A percentile compares a stretch with the other conserved stretches of the same genome.
phyloP scores from a whole-genome alignment of 208 protist genomes.

The Lotmaria passim region DNA sequence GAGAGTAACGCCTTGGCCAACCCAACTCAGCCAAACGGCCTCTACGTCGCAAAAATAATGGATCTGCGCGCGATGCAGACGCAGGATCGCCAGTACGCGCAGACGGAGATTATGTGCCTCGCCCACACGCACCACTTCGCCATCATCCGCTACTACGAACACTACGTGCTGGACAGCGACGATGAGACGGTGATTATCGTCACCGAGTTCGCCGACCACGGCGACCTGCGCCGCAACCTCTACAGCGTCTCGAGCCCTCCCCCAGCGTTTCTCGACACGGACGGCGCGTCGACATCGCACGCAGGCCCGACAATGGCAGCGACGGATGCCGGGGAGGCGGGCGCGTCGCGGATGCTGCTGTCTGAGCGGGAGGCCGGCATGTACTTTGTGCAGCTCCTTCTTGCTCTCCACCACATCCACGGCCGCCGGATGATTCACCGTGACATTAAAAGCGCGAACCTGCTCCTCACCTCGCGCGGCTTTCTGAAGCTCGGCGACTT shows the following conservation, averaged over 20 bases:
- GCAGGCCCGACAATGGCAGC: background rate
- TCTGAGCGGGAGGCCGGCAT: slow-evolving; percentile 77
- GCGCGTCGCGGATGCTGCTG: slow-evolving; percentile 34
- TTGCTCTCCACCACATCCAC: slow-evolving; percentile 90
- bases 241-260: slow-evolving; percentile 21
- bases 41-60: slow-evolving; percentile 89
- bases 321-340: background rate
- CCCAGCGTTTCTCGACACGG: slow-evolving; percentile 12
- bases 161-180: slow-evolving; percentile 80
- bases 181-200: slow-evolving; percentile 84
- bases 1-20: slow-evolving; percentile 34
- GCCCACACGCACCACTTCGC: slow-evolving; percentile 82
- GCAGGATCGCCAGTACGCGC: slow-evolving; percentile 69
- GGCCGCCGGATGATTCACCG: slow-evolving; percentile 92
- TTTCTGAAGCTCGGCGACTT: slow-evolving; percentile 94
- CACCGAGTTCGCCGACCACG: slow-evolving; percentile 89
- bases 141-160: slow-evolving; percentile 83
- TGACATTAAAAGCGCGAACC: slow-evolving; percentile 91
- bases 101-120: slow-evolving; percentile 91
- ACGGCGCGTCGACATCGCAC: background rate
- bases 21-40: slow-evolving; percentile 36
- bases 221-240: slow-evolving; percentile 83
- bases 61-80: slow-evolving; percentile 72
- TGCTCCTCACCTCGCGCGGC: slow-evolving; percentile 85
- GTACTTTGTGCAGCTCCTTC: slow-evolving; percentile 80